phyloP scores from a whole-genome alignment of 2,329 filamentous ascomycete genomes.

The Colletotrichum salicis region DNA sequence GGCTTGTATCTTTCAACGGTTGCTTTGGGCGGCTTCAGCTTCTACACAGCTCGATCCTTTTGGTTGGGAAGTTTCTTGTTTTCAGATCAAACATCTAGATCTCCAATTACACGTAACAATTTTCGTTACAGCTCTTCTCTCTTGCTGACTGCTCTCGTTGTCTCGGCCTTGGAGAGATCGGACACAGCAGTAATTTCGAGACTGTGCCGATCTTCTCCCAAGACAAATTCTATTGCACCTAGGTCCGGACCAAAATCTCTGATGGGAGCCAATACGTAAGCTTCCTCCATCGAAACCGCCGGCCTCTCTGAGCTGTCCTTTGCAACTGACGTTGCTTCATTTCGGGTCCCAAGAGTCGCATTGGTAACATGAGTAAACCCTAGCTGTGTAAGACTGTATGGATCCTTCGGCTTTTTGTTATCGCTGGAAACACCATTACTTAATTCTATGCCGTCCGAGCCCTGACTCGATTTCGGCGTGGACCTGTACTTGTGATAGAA shows the following conservation, averaged over 20 bases:
- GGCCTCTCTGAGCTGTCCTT: too few relatives aligned
- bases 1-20: too few relatives aligned
- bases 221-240: too few relatives aligned
- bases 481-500: neutral
- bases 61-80: neutral
- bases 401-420: constrained; percentile 35
- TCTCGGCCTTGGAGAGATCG: too few relatives aligned
- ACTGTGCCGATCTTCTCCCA: too few relatives aligned
- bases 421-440: constrained; percentile 13
- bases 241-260: too few relatives aligned
- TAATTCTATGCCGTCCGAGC: constrained; percentile 34
- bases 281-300: too few relatives aligned
- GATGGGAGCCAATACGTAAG: too few relatives aligned
- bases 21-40: neutral
- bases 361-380: constrained; percentile 30
- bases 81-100: neutral
- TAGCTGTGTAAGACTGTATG: constrained; percentile 37
- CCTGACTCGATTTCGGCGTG: constrained; percentile 14
- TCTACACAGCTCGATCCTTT: neutral
- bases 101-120: neutral
- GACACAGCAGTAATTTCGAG: too few relatives aligned
- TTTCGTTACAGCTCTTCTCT: neutral
- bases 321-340: too few relatives aligned
- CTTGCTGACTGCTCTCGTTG: too few relatives aligned
- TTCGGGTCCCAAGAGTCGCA: too few relatives aligned